These are phyloP conservation scores for Betula pendula DNA, from an alignment of 306 rosid genomes.

Conservation along the genomic window DNA sequence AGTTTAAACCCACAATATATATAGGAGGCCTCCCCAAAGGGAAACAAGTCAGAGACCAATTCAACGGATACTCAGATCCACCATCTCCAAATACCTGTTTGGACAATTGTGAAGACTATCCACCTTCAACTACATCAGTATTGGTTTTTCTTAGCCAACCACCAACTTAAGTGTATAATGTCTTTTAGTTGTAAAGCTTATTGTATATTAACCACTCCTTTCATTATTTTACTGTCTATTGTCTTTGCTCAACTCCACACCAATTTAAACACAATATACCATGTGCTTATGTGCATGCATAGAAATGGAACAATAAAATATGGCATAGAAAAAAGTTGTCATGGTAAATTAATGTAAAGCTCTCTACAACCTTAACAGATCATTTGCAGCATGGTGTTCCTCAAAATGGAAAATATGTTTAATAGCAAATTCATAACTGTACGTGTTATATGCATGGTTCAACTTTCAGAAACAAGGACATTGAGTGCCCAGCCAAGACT, in stretches of 20 bases:
- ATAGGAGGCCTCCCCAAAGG: not conserved
- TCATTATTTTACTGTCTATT: not conserved
- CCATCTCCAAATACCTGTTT: not conserved
- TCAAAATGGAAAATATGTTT: not conserved
- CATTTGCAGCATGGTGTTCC: not conserved
- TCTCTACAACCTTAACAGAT: not conserved
- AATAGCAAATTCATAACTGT: not conserved
- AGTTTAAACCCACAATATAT: not conserved
- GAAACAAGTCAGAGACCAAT: not conserved
- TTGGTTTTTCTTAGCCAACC: not conserved
- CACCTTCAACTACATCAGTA: not conserved
- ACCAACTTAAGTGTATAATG: not conserved
- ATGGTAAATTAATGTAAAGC: not conserved
- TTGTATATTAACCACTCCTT: not conserved
- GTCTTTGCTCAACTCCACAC: not conserved
- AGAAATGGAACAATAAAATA: not conserved
- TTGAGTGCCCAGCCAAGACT: not conserved
- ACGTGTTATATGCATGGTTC: not conserved
- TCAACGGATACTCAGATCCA: not conserved
- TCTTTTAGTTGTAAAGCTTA: not conserved
- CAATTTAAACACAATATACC: not conserved
- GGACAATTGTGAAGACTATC: not conserved
- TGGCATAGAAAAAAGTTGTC: not conserved
- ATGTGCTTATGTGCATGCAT: not conserved
- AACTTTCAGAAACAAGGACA: not conserved